Evolutionary conservation across 768 basidiomycete species (phyloP).

Genomic region (Boletus bicolor): DNA sequence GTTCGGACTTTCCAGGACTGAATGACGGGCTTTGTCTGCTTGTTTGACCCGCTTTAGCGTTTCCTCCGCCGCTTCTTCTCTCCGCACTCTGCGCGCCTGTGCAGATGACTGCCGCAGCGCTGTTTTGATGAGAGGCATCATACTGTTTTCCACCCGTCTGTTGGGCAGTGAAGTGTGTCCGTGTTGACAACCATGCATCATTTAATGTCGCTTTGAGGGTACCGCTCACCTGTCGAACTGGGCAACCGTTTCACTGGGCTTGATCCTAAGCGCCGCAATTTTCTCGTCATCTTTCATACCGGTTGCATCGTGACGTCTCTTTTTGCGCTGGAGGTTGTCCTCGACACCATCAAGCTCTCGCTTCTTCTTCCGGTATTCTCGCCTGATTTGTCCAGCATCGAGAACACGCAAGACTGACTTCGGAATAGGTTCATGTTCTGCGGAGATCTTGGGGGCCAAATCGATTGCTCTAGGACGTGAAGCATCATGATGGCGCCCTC

Average conservation of each 20-base stretch:
- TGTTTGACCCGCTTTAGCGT: slow-evolving; percentile 16
- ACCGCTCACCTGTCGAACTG: slow-evolving; percentile 69
- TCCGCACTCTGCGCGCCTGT: slow-evolving; percentile 43
- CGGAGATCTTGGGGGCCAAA: slow-evolving; percentile 43
- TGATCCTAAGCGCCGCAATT: slow-evolving; percentile 43
- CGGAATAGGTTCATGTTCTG: slow-evolving; percentile 60
- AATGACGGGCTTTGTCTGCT: slow-evolving; percentile 2
- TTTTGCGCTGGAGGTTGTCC: slow-evolving; percentile 28
- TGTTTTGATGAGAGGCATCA: slow-evolving; percentile 60
- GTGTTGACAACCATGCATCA: slow-evolving; percentile 4
- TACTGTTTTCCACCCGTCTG: slow-evolving; percentile 72
- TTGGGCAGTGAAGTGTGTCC: not conserved
- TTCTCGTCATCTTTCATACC: slow-evolving; percentile 13
- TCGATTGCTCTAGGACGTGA: slow-evolving; percentile 43
- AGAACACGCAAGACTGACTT: slow-evolving; percentile 66
- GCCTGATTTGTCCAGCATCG: slow-evolving; percentile 57
- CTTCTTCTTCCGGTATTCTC: slow-evolving; percentile 52
- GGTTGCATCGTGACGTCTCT: slow-evolving; percentile 23
- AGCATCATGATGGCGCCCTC: not conserved
- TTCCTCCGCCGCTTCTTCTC: slow-evolving; percentile 26
- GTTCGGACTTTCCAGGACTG: slow-evolving; percentile 12
- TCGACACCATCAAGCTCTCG: slow-evolving; percentile 33
- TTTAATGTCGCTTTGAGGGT: slow-evolving; percentile 10
- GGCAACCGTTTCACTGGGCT: slow-evolving; percentile 66
- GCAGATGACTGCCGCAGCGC: slow-evolving; percentile 59